A percentile compares a stretch with the other conserved stretches of the same genome.
These are phyloP conservation scores for Podaxis sp. DNA, from an alignment of 768 basidiomycete species.

Conservation along the genomic window DNA sequence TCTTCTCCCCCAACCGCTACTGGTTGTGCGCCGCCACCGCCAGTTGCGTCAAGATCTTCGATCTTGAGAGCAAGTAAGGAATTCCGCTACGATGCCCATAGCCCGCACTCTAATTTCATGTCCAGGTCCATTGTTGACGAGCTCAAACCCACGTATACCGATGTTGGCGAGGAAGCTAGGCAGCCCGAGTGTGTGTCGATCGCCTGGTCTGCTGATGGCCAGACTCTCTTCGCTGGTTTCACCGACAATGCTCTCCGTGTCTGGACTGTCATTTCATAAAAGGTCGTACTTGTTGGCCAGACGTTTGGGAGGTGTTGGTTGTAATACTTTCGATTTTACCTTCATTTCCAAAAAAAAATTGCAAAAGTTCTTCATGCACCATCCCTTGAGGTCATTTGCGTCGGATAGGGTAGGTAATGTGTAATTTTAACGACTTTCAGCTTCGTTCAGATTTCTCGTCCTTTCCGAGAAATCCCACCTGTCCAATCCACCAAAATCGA, in stretches of 20 bases:
- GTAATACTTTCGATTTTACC: conserved; percentile 24
- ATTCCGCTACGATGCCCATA: neutral
- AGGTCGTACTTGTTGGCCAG: conserved; percentile 24
- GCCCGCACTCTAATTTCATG: neutral
- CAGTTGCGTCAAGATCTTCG: conserved; percentile 98
- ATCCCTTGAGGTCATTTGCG: neutral
- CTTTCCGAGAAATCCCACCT: conserved; percentile 69
- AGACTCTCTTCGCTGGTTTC: conserved; percentile 96
- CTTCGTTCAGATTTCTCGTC: conserved; percentile 61
- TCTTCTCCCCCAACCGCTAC: conserved; percentile 99
- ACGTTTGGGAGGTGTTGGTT: conserved; percentile 19
- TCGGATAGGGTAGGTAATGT: neutral
- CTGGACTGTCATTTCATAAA: conserved; percentile 78
- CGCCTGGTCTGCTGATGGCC: conserved; percentile 98
- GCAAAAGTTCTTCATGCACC: conserved; percentile 24
- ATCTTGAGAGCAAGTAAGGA: conserved; percentile 97
- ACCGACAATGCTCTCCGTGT: conserved; percentile 92
- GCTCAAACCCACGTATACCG: conserved; percentile 92
- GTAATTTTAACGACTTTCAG: conserved; percentile 22
- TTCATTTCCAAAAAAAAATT: conserved; percentile 32
- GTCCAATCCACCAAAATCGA: conserved; percentile 76
- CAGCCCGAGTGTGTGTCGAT: conserved; percentile 95
- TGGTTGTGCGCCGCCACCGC: conserved; percentile 99
- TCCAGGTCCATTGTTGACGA: conserved; percentile 94
- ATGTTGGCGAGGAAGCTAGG: conserved; percentile 65